A percentile compares a stretch with the other conserved stretches of the same genome.
phyloP scores from a whole-genome alignment of 2,329 filamentous ascomycete genomes.

The Ophiosphaerella herpotricha region DNA sequence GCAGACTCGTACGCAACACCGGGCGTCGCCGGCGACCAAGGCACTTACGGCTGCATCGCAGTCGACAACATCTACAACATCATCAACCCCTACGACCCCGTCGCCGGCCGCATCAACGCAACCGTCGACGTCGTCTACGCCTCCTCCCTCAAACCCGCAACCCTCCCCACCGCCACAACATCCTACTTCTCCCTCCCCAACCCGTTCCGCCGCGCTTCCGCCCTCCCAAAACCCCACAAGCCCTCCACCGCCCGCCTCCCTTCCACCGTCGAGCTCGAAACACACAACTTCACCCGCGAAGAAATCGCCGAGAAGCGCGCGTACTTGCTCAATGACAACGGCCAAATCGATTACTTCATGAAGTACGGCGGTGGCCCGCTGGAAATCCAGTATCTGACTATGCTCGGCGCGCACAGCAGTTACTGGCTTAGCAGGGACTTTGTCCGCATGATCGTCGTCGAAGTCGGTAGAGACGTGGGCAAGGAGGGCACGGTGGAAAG shows the following conservation, averaged over 20 bases:
- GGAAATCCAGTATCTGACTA: conserved; percentile 95
- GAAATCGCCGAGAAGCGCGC: conserved; percentile 91
- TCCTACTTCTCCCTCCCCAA: conserved; percentile 49
- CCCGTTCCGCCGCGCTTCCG: conserved; percentile 45
- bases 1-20: conserved; percentile 60
- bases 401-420: conserved; percentile 92
- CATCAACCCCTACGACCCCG: conserved; percentile 75
- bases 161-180: conserved; percentile 73
- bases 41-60: conserved; percentile 85
- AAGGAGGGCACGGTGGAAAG: conserved; percentile 60
- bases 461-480: conserved; percentile 78
- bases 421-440: conserved; percentile 92
- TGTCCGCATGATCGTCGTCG: conserved; percentile 84
- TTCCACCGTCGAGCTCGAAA: conserved; percentile 80
- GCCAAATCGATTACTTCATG: conserved; percentile 90
- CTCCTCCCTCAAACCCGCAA: conserved; percentile 73
- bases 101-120: conserved; percentile 90
- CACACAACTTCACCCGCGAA: conserved; percentile 91
- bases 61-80: conserved; percentile 98
- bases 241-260: conserved; percentile 48
- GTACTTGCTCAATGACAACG: conserved; percentile 89
- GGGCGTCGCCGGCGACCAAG: conserved; percentile 75
- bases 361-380: conserved; percentile 82
- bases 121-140: conserved; percentile 84
- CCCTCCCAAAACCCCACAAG: conserved; percentile 34